phyloP scores from a whole-genome alignment of 768 basidiomycete genomes.

The Polyporus arcularius region DNA sequence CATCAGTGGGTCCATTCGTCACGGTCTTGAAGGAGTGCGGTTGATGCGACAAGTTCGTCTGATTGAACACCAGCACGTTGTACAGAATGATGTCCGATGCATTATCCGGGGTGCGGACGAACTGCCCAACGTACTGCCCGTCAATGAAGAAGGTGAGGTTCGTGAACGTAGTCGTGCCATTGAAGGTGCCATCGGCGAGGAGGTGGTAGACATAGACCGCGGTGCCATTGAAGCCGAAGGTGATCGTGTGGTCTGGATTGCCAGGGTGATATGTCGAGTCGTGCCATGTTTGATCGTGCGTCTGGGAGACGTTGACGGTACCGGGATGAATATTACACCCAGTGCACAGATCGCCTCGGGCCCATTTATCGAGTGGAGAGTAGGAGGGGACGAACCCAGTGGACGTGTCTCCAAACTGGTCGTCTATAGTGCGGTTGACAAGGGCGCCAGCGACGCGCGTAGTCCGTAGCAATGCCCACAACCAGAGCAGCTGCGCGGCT shows the following conservation, averaged over 20 bases:
- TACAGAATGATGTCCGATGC: neutral
- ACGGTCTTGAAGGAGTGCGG: neutral
- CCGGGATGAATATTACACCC: neutral
- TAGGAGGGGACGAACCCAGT: neutral
- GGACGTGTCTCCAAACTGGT: neutral
- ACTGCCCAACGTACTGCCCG: neutral
- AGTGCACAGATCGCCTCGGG: neutral
- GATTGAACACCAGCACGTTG: neutral
- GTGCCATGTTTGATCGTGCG: conserved; percentile 11
- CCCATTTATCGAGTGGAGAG: neutral
- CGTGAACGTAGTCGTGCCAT: conserved; percentile 4
- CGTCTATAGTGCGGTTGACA: conserved; percentile 2
- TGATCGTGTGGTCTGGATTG: neutral
- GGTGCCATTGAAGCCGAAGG: conserved; percentile 9
- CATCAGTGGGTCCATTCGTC: neutral
- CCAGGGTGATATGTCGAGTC: conserved; percentile 8
- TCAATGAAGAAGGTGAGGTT: conserved; percentile 18
- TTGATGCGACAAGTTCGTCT: neutral
- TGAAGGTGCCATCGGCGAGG: neutral
- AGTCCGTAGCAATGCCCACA: neutral
- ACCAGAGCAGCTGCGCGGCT: neutral
- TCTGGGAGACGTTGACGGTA: neutral
- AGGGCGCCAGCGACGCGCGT: neutral
- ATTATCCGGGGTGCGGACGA: neutral
- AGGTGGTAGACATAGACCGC: conserved; percentile 10